Evolutionary conservation across 495 filamentous ascomycete species (phyloP).

Genomic region (Aspergillus sclerotioniger): DNA sequence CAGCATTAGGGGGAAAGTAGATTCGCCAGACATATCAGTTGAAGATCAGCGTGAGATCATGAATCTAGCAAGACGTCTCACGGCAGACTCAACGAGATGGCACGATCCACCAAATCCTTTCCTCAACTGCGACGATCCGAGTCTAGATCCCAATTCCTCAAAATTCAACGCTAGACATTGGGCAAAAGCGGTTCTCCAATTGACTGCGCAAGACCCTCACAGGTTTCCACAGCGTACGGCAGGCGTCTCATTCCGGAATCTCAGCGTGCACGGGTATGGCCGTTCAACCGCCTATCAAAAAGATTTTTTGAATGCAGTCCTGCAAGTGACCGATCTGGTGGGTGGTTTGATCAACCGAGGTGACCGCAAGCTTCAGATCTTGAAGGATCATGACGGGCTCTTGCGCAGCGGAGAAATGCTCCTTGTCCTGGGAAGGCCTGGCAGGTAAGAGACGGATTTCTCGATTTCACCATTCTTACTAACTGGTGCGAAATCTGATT

Average conservation of each 20-base stretch:
- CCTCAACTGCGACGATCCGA: not conserved
- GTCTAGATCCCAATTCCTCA: conserved; percentile 6
- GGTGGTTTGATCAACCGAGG: conserved; percentile 6
- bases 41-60: not conserved
- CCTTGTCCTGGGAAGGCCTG: conserved; percentile 10
- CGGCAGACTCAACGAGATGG: not conserved
- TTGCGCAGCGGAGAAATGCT: conserved; percentile 22
- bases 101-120: conserved; percentile 6
- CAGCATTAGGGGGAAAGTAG: not conserved
- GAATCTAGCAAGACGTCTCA: not conserved
- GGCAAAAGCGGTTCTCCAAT: not conserved
- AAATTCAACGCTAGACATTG: conserved; percentile 4
- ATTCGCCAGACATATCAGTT: not conserved
- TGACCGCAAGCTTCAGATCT: conserved; percentile 7
- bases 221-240: conserved; percentile 19
- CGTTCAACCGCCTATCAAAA: conserved; percentile 21
- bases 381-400: conserved; percentile 15
- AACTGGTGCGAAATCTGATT: not conserved
- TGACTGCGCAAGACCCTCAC: conserved; percentile 39
- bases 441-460: not conserved
- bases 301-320: conserved; percentile 16
- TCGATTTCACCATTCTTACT: not conserved
- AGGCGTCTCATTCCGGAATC: conserved; percentile 22
- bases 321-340: conserved; percentile 3
- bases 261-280: conserved; percentile 24